Evolutionary conservation across 768 basidiomycete species (phyloP).

Genomic region (Rhodotorula graminis): DNA sequence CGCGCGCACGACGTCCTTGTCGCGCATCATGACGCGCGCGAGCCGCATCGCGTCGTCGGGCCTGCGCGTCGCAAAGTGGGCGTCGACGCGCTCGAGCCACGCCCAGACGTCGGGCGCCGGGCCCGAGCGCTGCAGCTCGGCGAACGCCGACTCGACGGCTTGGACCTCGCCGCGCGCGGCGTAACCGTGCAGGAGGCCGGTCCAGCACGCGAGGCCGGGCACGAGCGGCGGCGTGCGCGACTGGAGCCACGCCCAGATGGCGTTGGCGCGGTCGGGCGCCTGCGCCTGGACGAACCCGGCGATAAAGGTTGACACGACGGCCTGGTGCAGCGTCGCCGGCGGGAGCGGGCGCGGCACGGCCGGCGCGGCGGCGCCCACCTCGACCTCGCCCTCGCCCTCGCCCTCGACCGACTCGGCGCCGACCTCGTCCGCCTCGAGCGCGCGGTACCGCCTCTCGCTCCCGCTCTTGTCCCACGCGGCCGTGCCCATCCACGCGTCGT

Average conservation of each 20-base stretch:
- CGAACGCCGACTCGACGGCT: slow-evolving; percentile 61
- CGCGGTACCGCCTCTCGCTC: not conserved
- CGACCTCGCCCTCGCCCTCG: not conserved
- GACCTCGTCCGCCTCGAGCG: not conserved
- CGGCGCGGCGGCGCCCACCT: not conserved
- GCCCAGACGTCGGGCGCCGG: slow-evolving; percentile 60
- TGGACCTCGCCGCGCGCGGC: slow-evolving; percentile 54
- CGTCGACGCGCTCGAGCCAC: slow-evolving; percentile 67
- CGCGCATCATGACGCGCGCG: slow-evolving; percentile 51
- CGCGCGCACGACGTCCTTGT: slow-evolving; percentile 58
- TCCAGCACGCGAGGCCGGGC: slow-evolving; percentile 65
- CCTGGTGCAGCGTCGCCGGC: slow-evolving; percentile 56
- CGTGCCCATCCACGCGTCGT: slow-evolving; percentile 12
- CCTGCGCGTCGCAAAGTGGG: slow-evolving; percentile 50
- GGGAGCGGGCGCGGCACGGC: not conserved
- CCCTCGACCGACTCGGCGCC: not conserved
- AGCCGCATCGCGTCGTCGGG: slow-evolving; percentile 30
- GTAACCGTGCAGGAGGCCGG: slow-evolving; percentile 63
- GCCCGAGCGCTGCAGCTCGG: slow-evolving; percentile 55
- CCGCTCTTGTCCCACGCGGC: slow-evolving; percentile 8
- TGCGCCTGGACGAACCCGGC: slow-evolving; percentile 60
- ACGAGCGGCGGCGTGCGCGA: slow-evolving; percentile 49
- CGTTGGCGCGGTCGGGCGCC: slow-evolving; percentile 57
- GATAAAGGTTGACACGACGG: slow-evolving; percentile 64
- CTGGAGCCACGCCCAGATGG: slow-evolving; percentile 66